Evolutionary conservation across 2,329 filamentous ascomycete species (phyloP).

Genomic region (Diaporthe vaccinii): DNA sequence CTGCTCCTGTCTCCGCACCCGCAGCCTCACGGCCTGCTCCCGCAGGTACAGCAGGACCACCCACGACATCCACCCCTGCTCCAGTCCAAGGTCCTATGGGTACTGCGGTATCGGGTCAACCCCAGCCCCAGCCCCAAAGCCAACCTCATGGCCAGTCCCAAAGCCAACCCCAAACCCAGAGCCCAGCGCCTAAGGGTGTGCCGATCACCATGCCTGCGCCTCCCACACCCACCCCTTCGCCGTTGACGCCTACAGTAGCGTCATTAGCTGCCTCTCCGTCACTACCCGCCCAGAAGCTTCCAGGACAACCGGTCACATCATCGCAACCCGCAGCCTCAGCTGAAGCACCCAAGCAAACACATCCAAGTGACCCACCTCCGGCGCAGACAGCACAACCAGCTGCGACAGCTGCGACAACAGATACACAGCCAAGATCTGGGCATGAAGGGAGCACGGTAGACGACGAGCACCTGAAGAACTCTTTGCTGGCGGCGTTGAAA

Average conservation of each 20-base stretch:
- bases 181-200: slow-evolving; percentile 9
- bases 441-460: slow-evolving; percentile 14
- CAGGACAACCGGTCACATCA: slow-evolving; percentile 18
- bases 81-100: neutral
- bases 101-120: slow-evolving; percentile 5
- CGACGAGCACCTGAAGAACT: slow-evolving; percentile 28
- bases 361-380: slow-evolving; percentile 36
- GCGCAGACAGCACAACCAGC: slow-evolving; percentile 35
- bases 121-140: neutral
- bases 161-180: neutral
- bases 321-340: slow-evolving; percentile 35
- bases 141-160: neutral
- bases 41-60: slow-evolving; percentile 9
- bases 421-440: neutral
- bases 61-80: slow-evolving; percentile 15
- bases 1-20: slow-evolving; percentile 13
- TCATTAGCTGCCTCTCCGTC: slow-evolving; percentile 33
- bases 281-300: slow-evolving; percentile 33
- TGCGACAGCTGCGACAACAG: neutral
- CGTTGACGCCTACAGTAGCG: slow-evolving; percentile 18
- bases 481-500: slow-evolving; percentile 34
- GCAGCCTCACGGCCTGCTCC: slow-evolving; percentile 26
- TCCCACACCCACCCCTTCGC: slow-evolving; percentile 8
- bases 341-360: slow-evolving; percentile 35
- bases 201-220: slow-evolving; percentile 31